phyloP scores from a whole-genome alignment of 2,329 filamentous ascomycete species.

The Nothophoma quercina region DNA sequence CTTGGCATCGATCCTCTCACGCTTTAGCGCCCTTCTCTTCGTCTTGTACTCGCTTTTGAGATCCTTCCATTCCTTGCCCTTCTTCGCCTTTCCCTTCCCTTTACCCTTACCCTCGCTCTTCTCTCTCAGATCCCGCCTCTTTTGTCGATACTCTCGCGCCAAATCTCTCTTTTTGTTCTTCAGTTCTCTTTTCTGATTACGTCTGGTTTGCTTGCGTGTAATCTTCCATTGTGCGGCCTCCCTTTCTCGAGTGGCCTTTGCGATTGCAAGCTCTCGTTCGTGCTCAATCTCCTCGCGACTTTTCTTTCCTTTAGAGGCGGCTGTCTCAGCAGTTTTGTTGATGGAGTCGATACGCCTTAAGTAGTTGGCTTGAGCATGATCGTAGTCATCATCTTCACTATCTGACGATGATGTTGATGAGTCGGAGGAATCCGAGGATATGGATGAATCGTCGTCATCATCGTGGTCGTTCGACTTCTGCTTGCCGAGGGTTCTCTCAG shows the following conservation, averaged over 20 bases:
- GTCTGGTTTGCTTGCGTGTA: slow-evolving; percentile 27
- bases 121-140: slow-evolving; percentile 32
- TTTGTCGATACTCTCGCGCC: slow-evolving; percentile 24
- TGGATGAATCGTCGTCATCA: slow-evolving; percentile 30
- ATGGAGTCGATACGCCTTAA: slow-evolving; percentile 32
- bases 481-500: not conserved
- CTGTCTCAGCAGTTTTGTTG: slow-evolving; percentile 25
- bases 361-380: slow-evolving; percentile 18
- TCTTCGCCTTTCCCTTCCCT: slow-evolving; percentile 32
- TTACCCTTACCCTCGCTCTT: slow-evolving; percentile 20
- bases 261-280: slow-evolving; percentile 37
- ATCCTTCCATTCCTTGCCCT: slow-evolving; percentile 31
- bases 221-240: slow-evolving; percentile 27
- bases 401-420: slow-evolving; percentile 24
- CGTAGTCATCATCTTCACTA: slow-evolving; percentile 21
- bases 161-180: slow-evolving; percentile 21
- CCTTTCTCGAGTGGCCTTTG: slow-evolving; percentile 31
- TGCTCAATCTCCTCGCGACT: slow-evolving; percentile 24
- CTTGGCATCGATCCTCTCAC: slow-evolving; percentile 20
- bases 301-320: slow-evolving; percentile 37
- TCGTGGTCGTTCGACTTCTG: slow-evolving; percentile 19
- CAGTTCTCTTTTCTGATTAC: slow-evolving; percentile 19
- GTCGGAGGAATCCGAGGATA: slow-evolving; percentile 33
- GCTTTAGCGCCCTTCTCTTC: slow-evolving; percentile 30
- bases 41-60: slow-evolving; percentile 32